These are phyloP conservation scores for Fraxinus floribunda DNA, from an alignment of 305 asterid species.

Conservation along the genomic window DNA sequence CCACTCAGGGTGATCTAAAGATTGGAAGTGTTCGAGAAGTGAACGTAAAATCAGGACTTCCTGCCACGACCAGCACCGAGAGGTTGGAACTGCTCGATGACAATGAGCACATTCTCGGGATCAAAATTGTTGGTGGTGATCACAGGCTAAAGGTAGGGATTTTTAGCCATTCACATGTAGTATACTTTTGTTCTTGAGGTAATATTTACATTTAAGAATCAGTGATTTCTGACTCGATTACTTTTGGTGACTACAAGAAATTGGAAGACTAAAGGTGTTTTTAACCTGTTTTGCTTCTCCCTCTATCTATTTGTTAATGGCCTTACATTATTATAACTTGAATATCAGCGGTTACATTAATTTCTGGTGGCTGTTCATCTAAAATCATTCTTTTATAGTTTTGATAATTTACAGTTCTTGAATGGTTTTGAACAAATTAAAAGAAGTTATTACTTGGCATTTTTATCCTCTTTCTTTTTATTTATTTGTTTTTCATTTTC, in stretches of 20 bases:
- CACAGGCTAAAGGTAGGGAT: neutral
- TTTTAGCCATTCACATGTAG: neutral
- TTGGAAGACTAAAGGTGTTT: too few species aligned
- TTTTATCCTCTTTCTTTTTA: neutral
- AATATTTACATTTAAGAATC: neutral
- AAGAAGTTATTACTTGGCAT: neutral
- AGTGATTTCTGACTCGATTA: neutral
- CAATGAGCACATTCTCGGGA: neutral
- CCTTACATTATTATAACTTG: neutral
- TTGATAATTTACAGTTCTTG: neutral
- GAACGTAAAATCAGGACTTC: constrained; percentile 7
- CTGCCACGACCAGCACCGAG: constrained; percentile 1
- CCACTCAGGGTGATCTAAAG: neutral
- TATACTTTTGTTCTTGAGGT: neutral
- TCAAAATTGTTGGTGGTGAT: constrained; percentile 12
- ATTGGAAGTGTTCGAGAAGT: constrained; percentile 10
- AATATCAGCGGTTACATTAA: neutral
- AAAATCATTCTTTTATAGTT: too few species aligned
- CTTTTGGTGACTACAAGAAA: neutral
- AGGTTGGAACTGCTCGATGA: constrained; percentile 4
- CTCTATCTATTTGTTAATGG: neutral
- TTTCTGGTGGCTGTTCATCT: neutral
- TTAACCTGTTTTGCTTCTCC: neutral
- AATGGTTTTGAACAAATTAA: neutral
- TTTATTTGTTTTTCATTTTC: neutral